A percentile compares a stretch with the other conserved stretches of the same genome.
Conservation (phyloP, 352 stramenopile species). For the Globisporangium paroecandrum region DNA sequence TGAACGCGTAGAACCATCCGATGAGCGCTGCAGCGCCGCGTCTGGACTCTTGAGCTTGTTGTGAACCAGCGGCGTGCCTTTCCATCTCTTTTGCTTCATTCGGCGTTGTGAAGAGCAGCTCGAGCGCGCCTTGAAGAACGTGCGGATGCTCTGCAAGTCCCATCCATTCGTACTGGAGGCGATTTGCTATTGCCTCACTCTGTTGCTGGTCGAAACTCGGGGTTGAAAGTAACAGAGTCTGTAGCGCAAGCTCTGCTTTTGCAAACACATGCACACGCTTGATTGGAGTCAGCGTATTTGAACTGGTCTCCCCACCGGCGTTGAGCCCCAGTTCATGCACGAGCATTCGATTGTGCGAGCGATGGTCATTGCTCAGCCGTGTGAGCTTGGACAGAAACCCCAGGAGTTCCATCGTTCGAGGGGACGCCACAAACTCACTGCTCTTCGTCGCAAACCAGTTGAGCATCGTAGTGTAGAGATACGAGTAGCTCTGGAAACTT, state of each 20-base stretch:
- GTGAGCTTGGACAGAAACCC: conserved; percentile 20
- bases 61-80: neutral
- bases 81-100: neutral
- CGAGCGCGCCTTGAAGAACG: conserved; percentile 22
- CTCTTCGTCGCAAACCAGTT: conserved; percentile 32
- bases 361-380: neutral
- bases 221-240: neutral
- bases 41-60: neutral
- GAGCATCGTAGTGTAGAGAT: conserved; percentile 40
- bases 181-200: neutral
- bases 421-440: conserved; percentile 30
- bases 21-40: conserved; percentile 27
- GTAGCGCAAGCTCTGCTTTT: neutral
- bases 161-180: conserved; percentile 18
- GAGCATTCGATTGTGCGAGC: neutral
- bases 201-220: neutral
- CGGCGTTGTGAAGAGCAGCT: conserved; percentile 13
- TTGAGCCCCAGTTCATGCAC: conserved; percentile 1
- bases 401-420: conserved; percentile 36
- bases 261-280: neutral
- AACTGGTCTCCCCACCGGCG: neutral
- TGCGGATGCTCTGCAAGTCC: conserved; percentile 19
- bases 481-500: conserved; percentile 27
- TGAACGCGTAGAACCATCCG: conserved; percentile 48
- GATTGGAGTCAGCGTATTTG: neutral